A percentile compares a stretch with the other conserved stretches of the same genome.
Conservation (phyloP, 495 filamentous ascomycete species). For the Penicillium ucsense region DNA sequence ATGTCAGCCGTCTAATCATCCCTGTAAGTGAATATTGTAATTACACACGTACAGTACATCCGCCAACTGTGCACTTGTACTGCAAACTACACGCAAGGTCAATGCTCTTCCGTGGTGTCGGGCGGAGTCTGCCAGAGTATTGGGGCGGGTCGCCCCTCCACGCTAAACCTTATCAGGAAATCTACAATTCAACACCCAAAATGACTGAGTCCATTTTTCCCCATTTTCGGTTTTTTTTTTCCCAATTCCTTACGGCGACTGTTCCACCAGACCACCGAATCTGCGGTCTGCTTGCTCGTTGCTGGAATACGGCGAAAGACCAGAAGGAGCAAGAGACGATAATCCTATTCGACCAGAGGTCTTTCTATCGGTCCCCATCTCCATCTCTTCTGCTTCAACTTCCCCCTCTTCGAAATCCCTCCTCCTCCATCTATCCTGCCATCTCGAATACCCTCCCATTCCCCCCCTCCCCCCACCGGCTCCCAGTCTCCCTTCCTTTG, state of each 20-base stretch:
- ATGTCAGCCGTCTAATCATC: too few species aligned
- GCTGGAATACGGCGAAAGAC: not conserved
- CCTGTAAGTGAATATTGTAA: too few species aligned
- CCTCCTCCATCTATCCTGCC: not conserved
- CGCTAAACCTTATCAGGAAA: slow-evolving; percentile 16
- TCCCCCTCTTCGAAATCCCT: not conserved
- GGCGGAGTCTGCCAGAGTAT: slow-evolving; percentile 5
- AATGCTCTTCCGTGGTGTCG: not conserved
- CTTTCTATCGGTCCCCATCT: not conserved
- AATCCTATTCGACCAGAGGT: too few species aligned
- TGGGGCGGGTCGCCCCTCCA: slow-evolving; percentile 9
- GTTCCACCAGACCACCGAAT: slow-evolving; percentile 3
- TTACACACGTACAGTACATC: not conserved
- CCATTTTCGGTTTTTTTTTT: not conserved
- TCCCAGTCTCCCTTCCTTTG: too few species aligned
- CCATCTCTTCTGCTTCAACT: slow-evolving; percentile 5
- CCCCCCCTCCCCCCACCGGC: too few species aligned
- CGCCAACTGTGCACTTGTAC: too few species aligned
- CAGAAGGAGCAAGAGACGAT: too few species aligned
- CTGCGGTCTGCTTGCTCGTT: slow-evolving; percentile 2
- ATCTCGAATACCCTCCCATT: too few species aligned
- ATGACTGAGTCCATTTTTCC: too few species aligned
- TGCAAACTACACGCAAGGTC: not conserved
- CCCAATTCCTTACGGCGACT: slow-evolving; percentile 5
- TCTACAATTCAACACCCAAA: slow-evolving; percentile 18